Percentiles rank a stretch among this genome's conserved stretches.
Conservation (phyloP, 306 rosid species). For the Carpinus fangiana region DNA sequence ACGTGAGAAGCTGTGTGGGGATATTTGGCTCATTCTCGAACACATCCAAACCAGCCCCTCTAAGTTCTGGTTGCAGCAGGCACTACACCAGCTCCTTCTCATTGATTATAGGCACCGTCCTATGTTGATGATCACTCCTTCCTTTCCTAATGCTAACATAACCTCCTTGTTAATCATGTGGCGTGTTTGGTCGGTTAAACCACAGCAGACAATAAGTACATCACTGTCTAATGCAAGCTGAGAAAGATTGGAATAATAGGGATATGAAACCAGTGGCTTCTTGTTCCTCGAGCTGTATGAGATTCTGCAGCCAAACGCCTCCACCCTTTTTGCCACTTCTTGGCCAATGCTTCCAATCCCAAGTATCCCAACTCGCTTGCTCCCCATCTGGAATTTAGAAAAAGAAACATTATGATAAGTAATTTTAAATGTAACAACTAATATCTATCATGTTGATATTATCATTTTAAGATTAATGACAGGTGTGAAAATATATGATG, state of each 20-base stretch:
- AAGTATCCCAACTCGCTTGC: conserved; percentile 50
- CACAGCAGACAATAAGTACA: conserved; percentile 48
- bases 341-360: conserved; percentile 58
- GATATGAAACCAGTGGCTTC: conserved; percentile 35
- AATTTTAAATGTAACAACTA: neutral
- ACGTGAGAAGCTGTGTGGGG: conserved; percentile 31
- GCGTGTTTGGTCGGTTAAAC: conserved; percentile 41
- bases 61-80: conserved; percentile 20
- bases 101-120: conserved; percentile 49
- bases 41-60: conserved; percentile 62
- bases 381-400: conserved; percentile 33
- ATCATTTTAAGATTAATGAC: neutral
- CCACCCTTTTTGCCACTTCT: conserved; percentile 52
- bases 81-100: conserved; percentile 40
- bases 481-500: too few species aligned
- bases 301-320: conserved; percentile 44
- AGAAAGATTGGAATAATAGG: conserved; percentile 33
- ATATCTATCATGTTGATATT: neutral
- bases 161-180: conserved; percentile 46
- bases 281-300: conserved; percentile 47
- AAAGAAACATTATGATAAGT: neutral
- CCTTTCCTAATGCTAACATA: conserved; percentile 43
- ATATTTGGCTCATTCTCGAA: conserved; percentile 57
- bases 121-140: conserved; percentile 46
- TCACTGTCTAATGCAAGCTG: conserved; percentile 45